These are phyloP conservation scores for Camelina hispida DNA, from an alignment of 345 rosid species.

Conservation along the genomic window DNA sequence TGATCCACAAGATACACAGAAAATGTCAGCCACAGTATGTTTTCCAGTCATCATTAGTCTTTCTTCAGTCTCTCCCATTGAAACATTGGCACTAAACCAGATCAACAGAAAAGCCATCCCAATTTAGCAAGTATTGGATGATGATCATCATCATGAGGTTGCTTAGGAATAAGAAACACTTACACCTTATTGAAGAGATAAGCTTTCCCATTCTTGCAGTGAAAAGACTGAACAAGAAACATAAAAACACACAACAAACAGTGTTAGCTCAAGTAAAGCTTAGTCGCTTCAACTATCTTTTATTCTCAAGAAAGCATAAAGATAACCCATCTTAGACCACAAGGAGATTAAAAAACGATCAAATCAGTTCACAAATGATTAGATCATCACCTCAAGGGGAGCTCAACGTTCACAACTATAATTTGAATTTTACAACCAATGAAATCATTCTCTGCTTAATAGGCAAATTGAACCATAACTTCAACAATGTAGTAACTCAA, in stretches of 20 bases:
- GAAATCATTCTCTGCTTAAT: background rate
- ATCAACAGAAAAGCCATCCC: conserved; percentile 3
- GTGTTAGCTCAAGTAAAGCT: conserved; percentile 9
- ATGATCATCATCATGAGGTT: conserved; percentile 18
- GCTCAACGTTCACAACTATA: conserved; percentile 18
- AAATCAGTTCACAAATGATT: conserved; percentile 9
- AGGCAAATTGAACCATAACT: background rate
- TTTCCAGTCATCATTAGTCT: conserved; percentile 86
- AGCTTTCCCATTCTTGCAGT: conserved; percentile 91
- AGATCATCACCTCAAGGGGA: conserved; percentile 7
- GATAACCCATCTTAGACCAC: conserved; percentile 12
- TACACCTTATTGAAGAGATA: conserved; percentile 98
- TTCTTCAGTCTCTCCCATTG: conserved; percentile 75
- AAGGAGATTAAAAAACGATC: background rate
- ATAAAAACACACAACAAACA: conserved; percentile 1
- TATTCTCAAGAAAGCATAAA: conserved; percentile 10
- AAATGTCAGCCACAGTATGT: conserved; percentile 91
- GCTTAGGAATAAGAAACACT: conserved; percentile 56
- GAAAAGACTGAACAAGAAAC: conserved; percentile 71
- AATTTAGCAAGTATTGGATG: conserved; percentile 11
- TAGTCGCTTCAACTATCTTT: background rate
- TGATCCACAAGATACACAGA: conserved; percentile 96
- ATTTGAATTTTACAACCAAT: background rate
- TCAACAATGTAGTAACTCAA: conserved; percentile 24
- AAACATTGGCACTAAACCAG: conserved; percentile 67